A percentile compares a stretch with the other conserved stretches of the same genome.
Conservation (phyloP, 257 asterid genomes). For the Rauvolfia tetraphylla region DNA sequence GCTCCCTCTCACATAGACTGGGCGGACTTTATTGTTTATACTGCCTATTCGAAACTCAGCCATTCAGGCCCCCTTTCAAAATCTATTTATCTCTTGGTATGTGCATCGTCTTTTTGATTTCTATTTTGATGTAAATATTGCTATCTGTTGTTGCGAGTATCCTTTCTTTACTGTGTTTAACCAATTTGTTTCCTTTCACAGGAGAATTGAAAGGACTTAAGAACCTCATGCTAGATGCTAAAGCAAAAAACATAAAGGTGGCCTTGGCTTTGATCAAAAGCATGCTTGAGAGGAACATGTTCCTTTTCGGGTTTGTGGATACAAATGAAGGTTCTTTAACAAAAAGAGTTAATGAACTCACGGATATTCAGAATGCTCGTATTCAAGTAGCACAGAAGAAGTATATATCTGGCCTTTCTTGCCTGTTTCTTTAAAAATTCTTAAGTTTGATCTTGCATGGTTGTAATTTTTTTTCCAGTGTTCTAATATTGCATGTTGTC, state of each 20-base stretch:
- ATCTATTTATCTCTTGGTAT: conserved; percentile 68
- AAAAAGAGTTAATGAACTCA: conserved; percentile 64
- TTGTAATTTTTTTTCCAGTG: background rate
- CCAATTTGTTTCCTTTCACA: conserved; percentile 19
- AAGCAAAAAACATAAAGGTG: conserved; percentile 41
- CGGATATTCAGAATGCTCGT: conserved; percentile 58
- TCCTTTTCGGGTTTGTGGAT: conserved; percentile 75
- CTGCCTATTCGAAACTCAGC: conserved; percentile 71
- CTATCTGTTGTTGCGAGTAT: background rate
- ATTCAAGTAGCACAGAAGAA: conserved; percentile 56
- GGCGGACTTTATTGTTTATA: conserved; percentile 83
- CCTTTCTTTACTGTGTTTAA: background rate
- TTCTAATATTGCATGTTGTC: conserved; percentile 4
- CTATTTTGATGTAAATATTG: background rate
- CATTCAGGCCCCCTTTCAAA: conserved; percentile 76
- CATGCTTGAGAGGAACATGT: conserved; percentile 67
- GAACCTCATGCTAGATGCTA: conserved; percentile 49
- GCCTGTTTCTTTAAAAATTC: background rate
- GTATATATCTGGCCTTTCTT: conserved; percentile 33
- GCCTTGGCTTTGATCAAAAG: conserved; percentile 53
- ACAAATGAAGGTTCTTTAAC: conserved; percentile 56
- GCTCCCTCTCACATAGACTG: conserved; percentile 55
- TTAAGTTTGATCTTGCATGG: background rate
- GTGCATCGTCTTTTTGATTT: conserved; percentile 11
- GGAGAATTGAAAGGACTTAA: conserved; percentile 65